Conservation (phyloP, 495 filamentous ascomycete genomes). For the Margaritispora aquatica region DNA sequence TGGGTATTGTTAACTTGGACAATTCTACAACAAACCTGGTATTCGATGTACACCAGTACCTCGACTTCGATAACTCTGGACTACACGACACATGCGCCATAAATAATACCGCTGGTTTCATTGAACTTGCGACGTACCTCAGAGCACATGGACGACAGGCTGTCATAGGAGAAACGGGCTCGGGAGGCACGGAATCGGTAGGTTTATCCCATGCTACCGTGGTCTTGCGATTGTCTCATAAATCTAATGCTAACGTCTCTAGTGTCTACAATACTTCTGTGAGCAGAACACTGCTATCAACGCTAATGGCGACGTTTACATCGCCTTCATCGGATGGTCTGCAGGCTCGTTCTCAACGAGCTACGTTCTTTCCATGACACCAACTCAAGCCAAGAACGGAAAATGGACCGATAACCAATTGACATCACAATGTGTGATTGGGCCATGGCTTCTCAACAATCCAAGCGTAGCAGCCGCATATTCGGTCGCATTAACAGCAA, state of each 20-base stretch:
- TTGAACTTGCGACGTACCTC: slow-evolving; percentile 39
- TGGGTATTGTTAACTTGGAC: slow-evolving; percentile 48
- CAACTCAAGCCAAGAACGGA: not conserved
- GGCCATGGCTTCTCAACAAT: not conserved
- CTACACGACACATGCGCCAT: slow-evolving; percentile 46
- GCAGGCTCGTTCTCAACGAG: slow-evolving; percentile 40
- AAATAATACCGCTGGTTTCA: slow-evolving; percentile 34
- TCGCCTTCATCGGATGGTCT: slow-evolving; percentile 47
- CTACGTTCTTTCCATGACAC: not conserved
- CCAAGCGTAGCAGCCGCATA: not conserved
- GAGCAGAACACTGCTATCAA: not conserved
- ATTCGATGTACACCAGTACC: slow-evolving; percentile 52
- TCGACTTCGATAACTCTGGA: slow-evolving; percentile 51
- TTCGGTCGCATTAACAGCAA: not conserved
- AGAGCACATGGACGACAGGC: slow-evolving; percentile 42
- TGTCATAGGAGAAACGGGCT: slow-evolving; percentile 49
- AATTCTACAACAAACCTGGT: slow-evolving; percentile 45
- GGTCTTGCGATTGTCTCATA: not conserved
- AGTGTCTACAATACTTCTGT: slow-evolving; percentile 20
- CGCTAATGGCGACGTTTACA: slow-evolving; percentile 43
- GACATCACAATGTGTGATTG: not conserved
- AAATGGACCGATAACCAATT: not conserved
- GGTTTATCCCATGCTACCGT: not conserved
- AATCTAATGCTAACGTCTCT: slow-evolving; percentile 5
- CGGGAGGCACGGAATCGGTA: slow-evolving; percentile 35